Conservation (phyloP, 306 rosid species). For the Acacia confusa region DNA sequence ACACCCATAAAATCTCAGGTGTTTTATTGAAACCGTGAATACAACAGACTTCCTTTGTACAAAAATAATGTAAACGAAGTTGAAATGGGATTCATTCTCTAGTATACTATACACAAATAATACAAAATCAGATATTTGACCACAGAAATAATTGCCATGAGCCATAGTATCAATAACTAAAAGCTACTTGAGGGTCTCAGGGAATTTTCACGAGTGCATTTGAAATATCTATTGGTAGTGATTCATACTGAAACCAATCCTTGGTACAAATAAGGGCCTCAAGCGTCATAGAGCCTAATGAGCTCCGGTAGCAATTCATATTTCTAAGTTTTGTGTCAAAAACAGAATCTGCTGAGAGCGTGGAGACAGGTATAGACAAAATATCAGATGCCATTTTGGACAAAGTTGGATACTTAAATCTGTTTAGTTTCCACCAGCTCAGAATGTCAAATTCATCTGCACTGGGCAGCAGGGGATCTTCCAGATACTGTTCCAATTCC, state of each 20-base stretch:
- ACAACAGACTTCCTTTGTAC: constrained; percentile 16
- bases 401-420: constrained; percentile 68
- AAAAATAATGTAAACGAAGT: constrained; percentile 23
- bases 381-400: constrained; percentile 85
- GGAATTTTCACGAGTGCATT: constrained; percentile 47
- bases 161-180: constrained; percentile 25
- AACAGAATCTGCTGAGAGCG: constrained; percentile 60
- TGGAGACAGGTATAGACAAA: constrained; percentile 72
- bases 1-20: neutral
- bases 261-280: constrained; percentile 85
- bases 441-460: constrained; percentile 62
- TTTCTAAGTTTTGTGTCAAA: constrained; percentile 65
- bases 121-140: constrained; percentile 24
- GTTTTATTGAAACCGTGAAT: constrained; percentile 35
- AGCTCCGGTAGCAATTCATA: constrained; percentile 64
- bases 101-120: constrained; percentile 9
- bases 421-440: constrained; percentile 80
- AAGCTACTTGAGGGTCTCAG: constrained; percentile 19
- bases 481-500: constrained; percentile 87
- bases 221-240: constrained; percentile 44
- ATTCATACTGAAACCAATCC: constrained; percentile 71
- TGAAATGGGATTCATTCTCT: constrained; percentile 30
- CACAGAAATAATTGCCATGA: constrained; percentile 29
- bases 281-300: constrained; percentile 55
- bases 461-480: constrained; percentile 55